A percentile compares a stretch with the other conserved stretches of the same genome.
Evolutionary conservation across 805 yeast genomes (phyloP).

Genomic region (Komagataella pseudopastoris): DNA sequence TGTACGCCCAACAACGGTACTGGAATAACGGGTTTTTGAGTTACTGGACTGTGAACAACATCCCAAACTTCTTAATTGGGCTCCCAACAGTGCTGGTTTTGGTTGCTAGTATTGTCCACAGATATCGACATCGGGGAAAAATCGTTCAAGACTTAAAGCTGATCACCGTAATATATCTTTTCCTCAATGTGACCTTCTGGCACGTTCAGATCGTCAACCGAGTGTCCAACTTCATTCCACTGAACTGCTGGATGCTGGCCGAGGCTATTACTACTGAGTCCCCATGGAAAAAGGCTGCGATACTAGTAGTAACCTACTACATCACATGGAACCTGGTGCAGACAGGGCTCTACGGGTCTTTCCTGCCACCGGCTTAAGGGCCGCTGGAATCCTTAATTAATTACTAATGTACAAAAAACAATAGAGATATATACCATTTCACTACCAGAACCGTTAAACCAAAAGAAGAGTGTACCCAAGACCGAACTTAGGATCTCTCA

Average conservation of each 20-base stretch:
- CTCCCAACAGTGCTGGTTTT: slow-evolving; percentile 38
- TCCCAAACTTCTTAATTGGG: slow-evolving; percentile 74
- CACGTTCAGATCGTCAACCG: slow-evolving; percentile 83
- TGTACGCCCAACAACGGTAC: slow-evolving; percentile 63
- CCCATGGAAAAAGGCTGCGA: slow-evolving; percentile 15
- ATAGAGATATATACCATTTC: not conserved
- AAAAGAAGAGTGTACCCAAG: not conserved
- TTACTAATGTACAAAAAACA: not conserved
- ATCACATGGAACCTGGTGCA: slow-evolving; percentile 57
- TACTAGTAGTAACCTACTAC: slow-evolving; percentile 26
- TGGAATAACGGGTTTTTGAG: slow-evolving; percentile 77
- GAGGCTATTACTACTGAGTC: slow-evolving; percentile 5
- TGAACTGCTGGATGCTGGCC: slow-evolving; percentile 61
- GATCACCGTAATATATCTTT: slow-evolving; percentile 28
- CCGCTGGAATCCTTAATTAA: not conserved
- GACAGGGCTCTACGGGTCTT: slow-evolving; percentile 63
- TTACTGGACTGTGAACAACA: slow-evolving; percentile 73
- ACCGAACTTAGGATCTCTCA: slow-evolving; percentile 60
- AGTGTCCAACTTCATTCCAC: slow-evolving; percentile 63
- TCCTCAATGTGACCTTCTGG: slow-evolving; percentile 47
- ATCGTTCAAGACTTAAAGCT: slow-evolving; percentile 24
- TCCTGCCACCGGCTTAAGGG: slow-evolving; percentile 79
- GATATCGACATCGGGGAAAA: slow-evolving; percentile 6
- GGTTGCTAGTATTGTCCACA: slow-evolving; percentile 23
- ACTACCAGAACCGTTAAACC: not conserved